Evolutionary conservation across 257 asterid species (phyloP), one percentile per base, ranked within the genome.

Genomic region (Scutellaria minor): DNA sequence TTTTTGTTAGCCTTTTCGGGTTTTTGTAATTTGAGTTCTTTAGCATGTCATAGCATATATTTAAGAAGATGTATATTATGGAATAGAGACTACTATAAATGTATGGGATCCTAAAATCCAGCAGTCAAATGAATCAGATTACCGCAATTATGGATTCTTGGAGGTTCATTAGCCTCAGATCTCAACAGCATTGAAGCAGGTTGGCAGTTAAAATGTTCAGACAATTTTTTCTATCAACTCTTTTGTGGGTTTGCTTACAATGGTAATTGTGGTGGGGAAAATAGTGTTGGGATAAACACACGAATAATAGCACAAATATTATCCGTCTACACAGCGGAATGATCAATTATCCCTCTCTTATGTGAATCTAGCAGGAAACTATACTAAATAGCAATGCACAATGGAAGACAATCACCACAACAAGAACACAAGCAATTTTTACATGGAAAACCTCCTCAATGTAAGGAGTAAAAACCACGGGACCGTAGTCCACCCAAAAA

Each of bases 51-150:
- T 87, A 81, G 96, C 93, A 53, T 88, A 81, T 77, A 91, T 88
- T 68, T 88, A 88, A 79, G 96, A 96, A 78, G 96, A 56, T 73
- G 70, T 75, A 40, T 92, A 90, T 48, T 92, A 85, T 68, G 98
- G 98, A 72, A 96, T 96, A 80, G 88, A 90, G 80, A 96, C 96
- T 24, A 83, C 96, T 1, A 84, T 92, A 66, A 92, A 88, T 63
- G 96, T 92, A 13, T 92, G 98, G 98, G 84, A 84, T 66, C 98
- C 98, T n/a, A 82, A 85, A 70, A 87, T 90, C 64, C 92, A 88
- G 75, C 91, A 89, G 73, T 46, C 94, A 61, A 90, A 90, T 79
- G 98, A 90, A 73, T 88, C 77, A 88, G 96, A 80, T 83, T 90
- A 73, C 87, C 98, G 22, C 98, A 92, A 78, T 74, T 92, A 14